phyloP scores from a whole-genome alignment of 257 asterid genomes.

The Solanum raphanifolium region DNA sequence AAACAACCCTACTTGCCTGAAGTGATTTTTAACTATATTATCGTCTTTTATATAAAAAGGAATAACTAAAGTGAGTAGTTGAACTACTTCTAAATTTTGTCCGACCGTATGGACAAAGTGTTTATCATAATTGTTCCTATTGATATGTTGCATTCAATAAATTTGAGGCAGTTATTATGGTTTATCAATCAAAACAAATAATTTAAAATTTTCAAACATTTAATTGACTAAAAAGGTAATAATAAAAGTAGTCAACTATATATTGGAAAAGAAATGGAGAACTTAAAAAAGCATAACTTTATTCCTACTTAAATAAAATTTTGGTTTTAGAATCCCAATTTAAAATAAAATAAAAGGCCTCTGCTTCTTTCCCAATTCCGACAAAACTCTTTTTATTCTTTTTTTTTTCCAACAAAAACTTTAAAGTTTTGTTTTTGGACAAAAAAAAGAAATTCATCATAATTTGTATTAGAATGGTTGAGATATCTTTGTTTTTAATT shows the following conservation, averaged over 20 bases:
- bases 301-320: neutral
- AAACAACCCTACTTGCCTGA: neutral
- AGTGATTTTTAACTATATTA: too few relatives aligned
- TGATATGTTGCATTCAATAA: neutral
- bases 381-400: too few relatives aligned
- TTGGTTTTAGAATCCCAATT: neutral
- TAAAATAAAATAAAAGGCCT: neutral
- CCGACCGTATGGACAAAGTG: neutral
- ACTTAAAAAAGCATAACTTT: neutral
- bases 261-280: neutral
- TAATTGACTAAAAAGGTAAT: neutral
- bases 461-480: too few relatives aligned
- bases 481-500: too few relatives aligned
- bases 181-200: neutral
- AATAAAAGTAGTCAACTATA: neutral
- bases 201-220: neutral
- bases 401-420: neutral
- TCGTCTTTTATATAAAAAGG: neutral
- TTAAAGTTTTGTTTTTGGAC: too few relatives aligned
- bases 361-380: too few relatives aligned
- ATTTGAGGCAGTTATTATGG: neutral
- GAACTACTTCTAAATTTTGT: neutral
- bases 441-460: too few relatives aligned
- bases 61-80: neutral
- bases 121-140: neutral